Evolutionary conservation across 2,329 filamentous ascomycete species (phyloP).

Genomic region (Stachybotrys echinatus): DNA sequence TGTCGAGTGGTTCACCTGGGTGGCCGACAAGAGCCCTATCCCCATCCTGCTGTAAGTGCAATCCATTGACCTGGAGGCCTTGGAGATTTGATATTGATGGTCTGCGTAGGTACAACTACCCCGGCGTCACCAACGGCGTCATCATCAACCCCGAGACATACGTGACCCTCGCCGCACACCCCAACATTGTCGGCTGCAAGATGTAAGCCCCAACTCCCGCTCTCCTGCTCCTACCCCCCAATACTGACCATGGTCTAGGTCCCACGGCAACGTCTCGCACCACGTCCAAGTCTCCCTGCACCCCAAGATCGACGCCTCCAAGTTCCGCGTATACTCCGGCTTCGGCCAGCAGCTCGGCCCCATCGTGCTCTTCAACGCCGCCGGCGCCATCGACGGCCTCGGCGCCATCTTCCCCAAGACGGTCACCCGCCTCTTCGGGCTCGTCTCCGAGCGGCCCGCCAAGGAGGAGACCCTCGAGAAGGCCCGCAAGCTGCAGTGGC

Average conservation of each 20-base stretch:
- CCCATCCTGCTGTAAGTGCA: conserved; percentile 53
- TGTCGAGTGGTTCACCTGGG: conserved; percentile 52
- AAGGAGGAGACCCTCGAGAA: conserved; percentile 42
- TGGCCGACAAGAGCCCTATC: conserved; percentile 55
- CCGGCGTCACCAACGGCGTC: conserved; percentile 61
- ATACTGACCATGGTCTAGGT: conserved; percentile 19
- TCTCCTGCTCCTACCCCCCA: background rate
- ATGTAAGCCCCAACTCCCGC: conserved; percentile 26
- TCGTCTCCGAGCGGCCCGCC: conserved; percentile 28
- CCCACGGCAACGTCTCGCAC: conserved; percentile 59
- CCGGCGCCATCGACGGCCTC: conserved; percentile 61
- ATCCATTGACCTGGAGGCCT: conserved; percentile 25
- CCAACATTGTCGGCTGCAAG: conserved; percentile 65
- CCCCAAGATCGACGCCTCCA: conserved; percentile 53
- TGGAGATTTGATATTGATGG: background rate
- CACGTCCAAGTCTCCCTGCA: conserved; percentile 58
- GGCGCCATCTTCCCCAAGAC: conserved; percentile 61
- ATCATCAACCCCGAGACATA: conserved; percentile 55
- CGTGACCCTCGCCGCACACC: conserved; percentile 49
- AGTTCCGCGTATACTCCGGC: conserved; percentile 60
- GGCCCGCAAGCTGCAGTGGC: conserved; percentile 54
- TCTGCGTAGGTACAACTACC: conserved; percentile 45
- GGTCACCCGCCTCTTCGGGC: conserved; percentile 50
- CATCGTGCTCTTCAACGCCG: conserved; percentile 56
- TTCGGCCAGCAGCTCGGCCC: conserved; percentile 63